These are phyloP conservation scores for Xylaria sp. DNA, from an alignment of 2,329 filamentous ascomycete genomes.

Conservation along the genomic window DNA sequence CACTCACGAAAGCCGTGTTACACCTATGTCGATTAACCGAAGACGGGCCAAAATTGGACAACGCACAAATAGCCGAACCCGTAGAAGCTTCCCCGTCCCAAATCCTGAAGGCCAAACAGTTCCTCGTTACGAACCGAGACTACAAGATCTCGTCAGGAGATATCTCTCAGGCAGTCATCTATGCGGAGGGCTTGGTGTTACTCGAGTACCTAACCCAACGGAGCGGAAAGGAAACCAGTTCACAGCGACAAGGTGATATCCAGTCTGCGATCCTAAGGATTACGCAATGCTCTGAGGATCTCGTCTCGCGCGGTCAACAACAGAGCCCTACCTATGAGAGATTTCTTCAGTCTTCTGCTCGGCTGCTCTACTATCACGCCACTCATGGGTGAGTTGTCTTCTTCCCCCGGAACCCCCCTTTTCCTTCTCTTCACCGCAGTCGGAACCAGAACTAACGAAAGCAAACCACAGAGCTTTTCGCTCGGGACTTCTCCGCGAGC, in stretches of 20 bases:
- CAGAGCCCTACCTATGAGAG: slow-evolving; percentile 64
- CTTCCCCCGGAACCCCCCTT: background rate
- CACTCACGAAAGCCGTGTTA: slow-evolving; percentile 51
- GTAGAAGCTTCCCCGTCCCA: slow-evolving; percentile 50
- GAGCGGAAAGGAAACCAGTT: slow-evolving; percentile 57
- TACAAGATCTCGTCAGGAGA: slow-evolving; percentile 65
- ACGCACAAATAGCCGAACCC: slow-evolving; percentile 32
- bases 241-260: slow-evolving; percentile 65
- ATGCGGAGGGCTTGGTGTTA: slow-evolving; percentile 72
- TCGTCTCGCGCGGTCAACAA: slow-evolving; percentile 53
- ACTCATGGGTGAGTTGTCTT: slow-evolving; percentile 61
- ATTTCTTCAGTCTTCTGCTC: slow-evolving; percentile 75
- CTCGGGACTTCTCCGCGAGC: slow-evolving; percentile 71
- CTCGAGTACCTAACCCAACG: slow-evolving; percentile 71
- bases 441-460: slow-evolving; percentile 28
- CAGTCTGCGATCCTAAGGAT: slow-evolving; percentile 59
- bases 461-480: slow-evolving; percentile 68
- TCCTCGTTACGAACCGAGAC: slow-evolving; percentile 65
- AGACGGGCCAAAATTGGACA: slow-evolving; percentile 39
- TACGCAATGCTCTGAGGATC: slow-evolving; percentile 56
- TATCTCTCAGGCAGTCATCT: slow-evolving; percentile 61
- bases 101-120: slow-evolving; percentile 65
- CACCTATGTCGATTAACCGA: slow-evolving; percentile 57
- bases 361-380: slow-evolving; percentile 74
- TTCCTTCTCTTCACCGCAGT: background rate